Evolutionary conservation across 169 alveolate species (phyloP).

Genomic region (Blepharisma undulans): DNA sequence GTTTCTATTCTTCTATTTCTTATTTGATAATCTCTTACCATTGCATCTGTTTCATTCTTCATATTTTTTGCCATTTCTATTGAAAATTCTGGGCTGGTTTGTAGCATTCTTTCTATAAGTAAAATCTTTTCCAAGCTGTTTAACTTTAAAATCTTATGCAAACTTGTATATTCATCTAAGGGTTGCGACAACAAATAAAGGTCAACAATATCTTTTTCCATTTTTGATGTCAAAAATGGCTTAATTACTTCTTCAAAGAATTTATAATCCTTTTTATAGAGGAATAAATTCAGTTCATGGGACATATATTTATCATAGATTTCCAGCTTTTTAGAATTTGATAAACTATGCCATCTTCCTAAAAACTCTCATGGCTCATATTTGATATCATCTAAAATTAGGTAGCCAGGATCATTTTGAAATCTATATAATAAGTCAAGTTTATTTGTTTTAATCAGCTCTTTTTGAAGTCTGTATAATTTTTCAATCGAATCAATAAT

Average conservation of each 20-base stretch:
- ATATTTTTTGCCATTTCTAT: not conserved
- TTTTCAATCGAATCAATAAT: not conserved
- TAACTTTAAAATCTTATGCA: not conserved
- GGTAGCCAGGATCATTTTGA: too few species aligned
- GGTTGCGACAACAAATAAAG: not conserved
- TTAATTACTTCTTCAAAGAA: slow-evolving; percentile 24
- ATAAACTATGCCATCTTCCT: slow-evolving; percentile 40
- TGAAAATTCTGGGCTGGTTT: not conserved
- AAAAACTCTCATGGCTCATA: slow-evolving; percentile 33
- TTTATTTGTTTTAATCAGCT: not conserved
- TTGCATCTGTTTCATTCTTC: not conserved
- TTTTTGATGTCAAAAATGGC: slow-evolving; percentile 22
- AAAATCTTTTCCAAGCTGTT: slow-evolving; percentile 22
- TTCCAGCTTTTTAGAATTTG: slow-evolving; percentile 46
- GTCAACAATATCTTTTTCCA: slow-evolving; percentile 32
- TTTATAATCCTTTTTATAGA: slow-evolving; percentile 60
- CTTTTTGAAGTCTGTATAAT: not conserved
- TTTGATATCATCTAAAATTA: too few species aligned
- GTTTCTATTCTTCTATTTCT: not conserved
- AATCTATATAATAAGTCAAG: too few species aligned
- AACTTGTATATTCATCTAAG: not conserved
- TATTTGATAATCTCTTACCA: not conserved
- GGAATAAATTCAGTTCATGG: slow-evolving; percentile 79
- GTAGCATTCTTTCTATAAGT: not conserved
- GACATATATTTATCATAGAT: slow-evolving; percentile 41